Percentiles rank a stretch among this genome's conserved stretches.
Conservation (phyloP, 495 filamentous ascomycete species). For the Pyronema omphalodes region DNA sequence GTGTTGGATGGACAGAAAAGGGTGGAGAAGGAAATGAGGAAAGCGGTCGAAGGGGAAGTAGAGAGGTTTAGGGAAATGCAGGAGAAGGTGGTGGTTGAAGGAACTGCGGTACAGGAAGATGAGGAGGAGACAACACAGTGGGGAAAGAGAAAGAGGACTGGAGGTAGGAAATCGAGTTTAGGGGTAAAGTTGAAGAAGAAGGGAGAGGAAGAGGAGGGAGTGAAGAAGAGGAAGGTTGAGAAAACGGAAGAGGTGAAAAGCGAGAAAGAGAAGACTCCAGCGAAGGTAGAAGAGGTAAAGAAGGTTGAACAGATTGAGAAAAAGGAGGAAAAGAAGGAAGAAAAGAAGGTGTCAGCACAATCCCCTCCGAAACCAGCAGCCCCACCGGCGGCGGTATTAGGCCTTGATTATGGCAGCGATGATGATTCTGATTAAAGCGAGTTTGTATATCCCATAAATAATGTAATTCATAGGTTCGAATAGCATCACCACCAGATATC, state of each 20-base stretch:
- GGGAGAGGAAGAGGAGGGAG: neutral
- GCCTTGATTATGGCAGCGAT: slow-evolving; percentile 2
- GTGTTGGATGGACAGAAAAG: neutral
- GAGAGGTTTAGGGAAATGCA: slow-evolving; percentile 3
- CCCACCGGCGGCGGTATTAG: neutral
- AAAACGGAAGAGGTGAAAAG: neutral
- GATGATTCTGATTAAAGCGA: slow-evolving; percentile 1
- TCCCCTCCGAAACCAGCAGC: neutral
- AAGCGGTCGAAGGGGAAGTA: neutral
- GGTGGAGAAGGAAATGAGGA: neutral
- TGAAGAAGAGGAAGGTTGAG: neutral
- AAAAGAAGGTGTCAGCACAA: neutral
- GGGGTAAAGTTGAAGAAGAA: slow-evolving; percentile 3
- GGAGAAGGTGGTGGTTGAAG: slow-evolving; percentile 1
- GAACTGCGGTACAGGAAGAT: neutral
- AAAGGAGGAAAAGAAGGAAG: slow-evolving; percentile 2
- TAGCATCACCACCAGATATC: no score
- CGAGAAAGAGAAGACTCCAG: neutral
- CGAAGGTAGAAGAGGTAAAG: slow-evolving; percentile 1
- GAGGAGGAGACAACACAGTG: neutral
- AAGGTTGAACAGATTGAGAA: neutral
- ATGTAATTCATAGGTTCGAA: no score
- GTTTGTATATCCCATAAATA: neutral
- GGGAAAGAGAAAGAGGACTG: neutral
- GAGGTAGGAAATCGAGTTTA: neutral